Conservation (phyloP, 2,329 filamentous ascomycete species). For the Colletotrichum spaethianum region DNA sequence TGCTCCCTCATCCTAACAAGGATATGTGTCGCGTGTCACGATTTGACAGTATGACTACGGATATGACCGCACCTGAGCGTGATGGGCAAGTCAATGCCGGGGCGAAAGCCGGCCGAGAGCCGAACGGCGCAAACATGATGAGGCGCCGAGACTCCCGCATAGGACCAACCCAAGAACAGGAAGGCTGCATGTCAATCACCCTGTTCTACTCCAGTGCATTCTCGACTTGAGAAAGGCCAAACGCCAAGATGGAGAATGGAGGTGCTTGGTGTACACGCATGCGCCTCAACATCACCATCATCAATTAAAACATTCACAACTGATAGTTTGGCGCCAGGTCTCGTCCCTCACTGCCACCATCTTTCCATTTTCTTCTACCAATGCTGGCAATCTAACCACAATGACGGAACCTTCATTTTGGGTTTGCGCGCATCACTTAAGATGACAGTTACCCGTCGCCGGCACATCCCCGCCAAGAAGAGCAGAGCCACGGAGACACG, state of each 20-base stretch:
- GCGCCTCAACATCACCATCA: not conserved
- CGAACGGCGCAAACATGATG: not conserved
- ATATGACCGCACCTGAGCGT: constrained; percentile 16
- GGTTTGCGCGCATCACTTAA: constrained; percentile 15
- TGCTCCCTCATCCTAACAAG: not conserved
- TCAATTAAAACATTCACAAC: not conserved
- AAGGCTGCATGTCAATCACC: not conserved
- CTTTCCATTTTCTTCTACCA: not conserved
- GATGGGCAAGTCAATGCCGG: constrained; percentile 6
- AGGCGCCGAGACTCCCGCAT: constrained; percentile 10
- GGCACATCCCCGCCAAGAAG: constrained; percentile 37
- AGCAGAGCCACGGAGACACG: constrained; percentile 39
- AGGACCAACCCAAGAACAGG: not conserved
- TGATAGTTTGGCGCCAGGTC: not conserved
- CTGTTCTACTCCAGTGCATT: not conserved
- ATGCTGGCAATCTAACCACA: not conserved
- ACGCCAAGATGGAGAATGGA: not conserved
- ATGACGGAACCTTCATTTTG: not conserved
- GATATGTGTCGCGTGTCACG: constrained; percentile 31
- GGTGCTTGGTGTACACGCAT: not conserved
- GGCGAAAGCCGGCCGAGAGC: not conserved
- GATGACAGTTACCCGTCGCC: constrained; percentile 23
- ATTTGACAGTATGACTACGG: constrained; percentile 27
- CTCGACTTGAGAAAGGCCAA: not conserved
- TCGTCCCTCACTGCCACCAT: too few relatives aligned